Base-by-base conservation (phyloP, 495 filamentous ascomycete genomes). In the Delitschia confertaspora region DNA sequence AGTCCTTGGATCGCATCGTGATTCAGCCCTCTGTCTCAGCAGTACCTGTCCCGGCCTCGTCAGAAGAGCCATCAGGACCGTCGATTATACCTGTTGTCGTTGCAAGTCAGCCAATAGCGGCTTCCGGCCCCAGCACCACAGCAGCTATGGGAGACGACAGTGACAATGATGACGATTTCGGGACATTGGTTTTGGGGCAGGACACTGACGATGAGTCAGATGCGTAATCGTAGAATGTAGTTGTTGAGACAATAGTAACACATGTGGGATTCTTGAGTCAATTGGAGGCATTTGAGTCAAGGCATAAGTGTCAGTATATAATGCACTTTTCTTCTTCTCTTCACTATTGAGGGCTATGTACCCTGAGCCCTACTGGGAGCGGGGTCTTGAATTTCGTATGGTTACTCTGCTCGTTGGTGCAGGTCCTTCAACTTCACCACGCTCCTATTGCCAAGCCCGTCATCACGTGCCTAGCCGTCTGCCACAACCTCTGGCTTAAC, bases 181-280 rank as follows among this genome's bases (percentile, higher is more conserved):
- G 42, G 7, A 24, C 19, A 11, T 36, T 56, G n/a, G 47, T 49
- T n/a, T 42, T 56, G 4, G 53, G 47, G 2, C 53, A 47, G 34
- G 53, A 56, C 30, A 56, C 37, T 3, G 53, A 56, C 22, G 47
- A 51, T 8, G 53, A 56, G 20, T 53, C 37, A 5, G 49, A 53
- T 2, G 20, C 10, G 27, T 42, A 46, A 10, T 3, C n/a, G n/a
- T n/a, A n/a, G n/a, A n/a, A n/a, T n/a, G n/a, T n/a, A n/a, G n/a
- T n/a, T n/a, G n/a, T n/a, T n/a, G n/a, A n/a, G n/a, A n/a, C n/a
- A n/a, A n/a, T n/a, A n/a, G n/a, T n/a, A n/a, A n/a, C n/a, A n/a
- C n/a, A n/a, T n/a, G n/a, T n/a, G n/a, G n/a, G n/a, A n/a, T n/a
- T n/a, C n/a, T n/a, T n/a, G n/a, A n/a, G n/a, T n/a, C n/a, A n/a